Conservation (phyloP, 2,329 filamentous ascomycete species). For the Sordariomycetes sp. region DNA sequence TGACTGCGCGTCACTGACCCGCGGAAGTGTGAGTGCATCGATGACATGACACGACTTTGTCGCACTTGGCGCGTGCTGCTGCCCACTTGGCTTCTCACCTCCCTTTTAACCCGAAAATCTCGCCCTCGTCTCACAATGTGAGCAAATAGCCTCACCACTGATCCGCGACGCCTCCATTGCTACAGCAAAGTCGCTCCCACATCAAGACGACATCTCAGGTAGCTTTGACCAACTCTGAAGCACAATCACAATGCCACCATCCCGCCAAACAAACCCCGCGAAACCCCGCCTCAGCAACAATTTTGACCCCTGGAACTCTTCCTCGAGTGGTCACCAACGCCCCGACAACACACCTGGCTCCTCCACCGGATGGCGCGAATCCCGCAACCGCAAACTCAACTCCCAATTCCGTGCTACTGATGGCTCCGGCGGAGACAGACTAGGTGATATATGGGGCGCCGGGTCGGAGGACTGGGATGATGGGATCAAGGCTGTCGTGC, state of each 20-base stretch:
- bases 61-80: neutral
- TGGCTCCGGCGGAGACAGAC: slow-evolving; percentile 46
- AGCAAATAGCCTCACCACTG: too few relatives aligned
- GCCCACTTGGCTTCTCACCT: neutral
- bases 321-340: slow-evolving; percentile 69
- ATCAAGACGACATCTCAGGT: too few relatives aligned
- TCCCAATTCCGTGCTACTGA: slow-evolving; percentile 56
- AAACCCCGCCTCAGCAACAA: slow-evolving; percentile 29
- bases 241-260: too few relatives aligned
- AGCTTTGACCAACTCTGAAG: too few relatives aligned
- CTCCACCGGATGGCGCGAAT: slow-evolving; percentile 59
- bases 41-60: neutral
- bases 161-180: too few relatives aligned
- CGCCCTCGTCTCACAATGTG: too few relatives aligned
- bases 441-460: slow-evolving; percentile 57
- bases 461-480: slow-evolving; percentile 49
- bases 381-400: slow-evolving; percentile 58
- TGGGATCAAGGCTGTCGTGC: slow-evolving; percentile 30
- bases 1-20: slow-evolving; percentile 5
- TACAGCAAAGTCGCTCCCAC: too few relatives aligned
- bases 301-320: slow-evolving; percentile 66
- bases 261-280: slow-evolving; percentile 24
- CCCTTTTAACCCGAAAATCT: too few relatives aligned
- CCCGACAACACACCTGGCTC: slow-evolving; percentile 57
- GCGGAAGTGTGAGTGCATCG: neutral